A percentile compares a stretch with the other conserved stretches of the same genome.
Conservation (phyloP, 441 rosid genomes). For the Jatropha podagrica region DNA sequence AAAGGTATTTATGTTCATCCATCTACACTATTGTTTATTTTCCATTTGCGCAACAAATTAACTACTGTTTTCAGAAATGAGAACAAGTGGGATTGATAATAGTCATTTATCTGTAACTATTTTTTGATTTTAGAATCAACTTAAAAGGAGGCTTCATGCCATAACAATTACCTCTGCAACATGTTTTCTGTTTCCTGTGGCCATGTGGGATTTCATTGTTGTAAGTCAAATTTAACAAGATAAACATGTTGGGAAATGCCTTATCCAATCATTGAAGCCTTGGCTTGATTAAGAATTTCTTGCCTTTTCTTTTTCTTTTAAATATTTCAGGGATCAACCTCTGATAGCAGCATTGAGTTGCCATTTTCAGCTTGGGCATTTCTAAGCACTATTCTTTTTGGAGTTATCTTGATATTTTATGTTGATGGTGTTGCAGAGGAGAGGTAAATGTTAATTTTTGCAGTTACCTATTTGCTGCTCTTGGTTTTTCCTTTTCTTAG, state of each 20-base stretch:
- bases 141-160: slow-evolving; percentile 86
- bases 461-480: slow-evolving; percentile 2
- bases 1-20: slow-evolving; percentile 50
- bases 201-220: slow-evolving; percentile 92
- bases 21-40: slow-evolving; percentile 10
- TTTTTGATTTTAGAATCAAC: slow-evolving; percentile 62
- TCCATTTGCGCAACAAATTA: slow-evolving; percentile 12
- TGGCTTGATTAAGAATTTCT: slow-evolving; percentile 21
- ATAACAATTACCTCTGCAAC: slow-evolving; percentile 83
- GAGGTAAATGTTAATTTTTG: slow-evolving; percentile 49
- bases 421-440: slow-evolving; percentile 91
- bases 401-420: slow-evolving; percentile 81
- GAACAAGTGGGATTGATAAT: background rate
- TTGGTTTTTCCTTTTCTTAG: slow-evolving; percentile 10
- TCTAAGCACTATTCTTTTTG: slow-evolving; percentile 71
- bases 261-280: slow-evolving; percentile 11
- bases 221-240: slow-evolving; percentile 47
- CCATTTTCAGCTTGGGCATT: slow-evolving; percentile 95
- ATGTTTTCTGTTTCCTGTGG: slow-evolving; percentile 88
- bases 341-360: slow-evolving; percentile 45
- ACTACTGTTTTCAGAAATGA: background rate
- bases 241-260: slow-evolving; percentile 6
- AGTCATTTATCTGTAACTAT: slow-evolving; percentile 6
- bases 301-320: slow-evolving; percentile 19
- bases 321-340: slow-evolving; percentile 64